These are phyloP conservation scores for Kluyveromyces sp. DNA, from an alignment of 1,139 yeast species.

Conservation along the genomic window DNA sequence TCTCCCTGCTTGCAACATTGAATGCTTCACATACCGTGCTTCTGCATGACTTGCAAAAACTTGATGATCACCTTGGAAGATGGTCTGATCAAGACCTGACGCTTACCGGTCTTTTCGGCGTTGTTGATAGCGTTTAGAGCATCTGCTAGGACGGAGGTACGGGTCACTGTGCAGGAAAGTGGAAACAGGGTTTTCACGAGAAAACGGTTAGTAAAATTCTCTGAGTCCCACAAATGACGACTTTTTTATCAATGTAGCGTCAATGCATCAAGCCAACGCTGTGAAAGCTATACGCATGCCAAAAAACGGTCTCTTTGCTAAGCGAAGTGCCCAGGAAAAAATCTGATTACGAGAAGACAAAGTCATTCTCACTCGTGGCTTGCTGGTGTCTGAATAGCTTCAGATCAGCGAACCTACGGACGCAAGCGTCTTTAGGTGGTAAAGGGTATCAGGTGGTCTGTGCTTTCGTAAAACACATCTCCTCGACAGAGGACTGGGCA, in stretches of 20 bases:
- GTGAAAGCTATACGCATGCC: neutral
- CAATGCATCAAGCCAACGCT: neutral
- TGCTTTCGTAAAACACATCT: conserved; percentile 7
- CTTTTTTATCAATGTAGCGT: neutral
- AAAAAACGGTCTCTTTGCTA: neutral
- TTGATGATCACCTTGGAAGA: conserved; percentile 97
- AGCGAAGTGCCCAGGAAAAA: neutral
- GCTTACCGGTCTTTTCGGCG: conserved; percentile 99
- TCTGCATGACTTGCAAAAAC: conserved; percentile 95
- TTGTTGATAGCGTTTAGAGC: conserved; percentile 97
- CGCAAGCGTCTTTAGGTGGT: neutral
- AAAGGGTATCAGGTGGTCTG: conserved; percentile 9
- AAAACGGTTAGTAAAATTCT: neutral
- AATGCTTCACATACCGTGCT: conserved; percentile 57
- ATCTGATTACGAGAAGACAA: neutral
- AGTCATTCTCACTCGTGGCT: neutral
- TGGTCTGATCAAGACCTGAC: conserved; percentile 98
- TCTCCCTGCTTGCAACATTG: neutral
- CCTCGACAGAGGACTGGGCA: conserved; percentile 3
- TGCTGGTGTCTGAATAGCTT: conserved; percentile 4
- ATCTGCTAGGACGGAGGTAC: conserved; percentile 98
- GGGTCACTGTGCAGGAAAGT: conserved; percentile 59
- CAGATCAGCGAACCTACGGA: neutral
- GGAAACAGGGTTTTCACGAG: neutral
- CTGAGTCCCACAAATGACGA: neutral